Evolutionary conservation across 106 monocot species (phyloP), one percentile per base, ranked within the genome.

Genomic region (Cymbidium sinense): DNA sequence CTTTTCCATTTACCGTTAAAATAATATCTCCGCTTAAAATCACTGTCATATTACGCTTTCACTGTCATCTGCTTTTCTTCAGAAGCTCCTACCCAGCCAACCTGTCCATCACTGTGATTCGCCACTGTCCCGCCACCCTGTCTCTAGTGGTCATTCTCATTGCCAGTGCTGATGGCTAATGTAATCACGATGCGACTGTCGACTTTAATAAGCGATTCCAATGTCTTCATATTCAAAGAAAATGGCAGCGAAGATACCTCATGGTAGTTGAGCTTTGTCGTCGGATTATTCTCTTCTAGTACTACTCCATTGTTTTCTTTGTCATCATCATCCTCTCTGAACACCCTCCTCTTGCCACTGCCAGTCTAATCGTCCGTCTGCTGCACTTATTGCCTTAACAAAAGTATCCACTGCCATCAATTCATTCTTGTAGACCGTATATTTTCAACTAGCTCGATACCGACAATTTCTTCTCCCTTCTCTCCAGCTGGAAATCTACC

Each of bases 181-280:
- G 47, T 15, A 13, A 47, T 13, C 11, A 13, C 13, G 47, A 47
- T 13, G 47, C 47, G 47, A 13, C 47, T 13, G 47, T 47, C 47
- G 47, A 13, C 11, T 15, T 47, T 47, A 13, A 47, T 47, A 47
- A 85, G 79, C 75, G 58, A 20, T 82, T 89, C 84, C 25, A 87
- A 70, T 1, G 86, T 92, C 20, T 95, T 91, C 36, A 89, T 83
- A 70, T 88, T 92, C 8, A 91, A 89, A 1, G 89, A 87, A 19
- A 93, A 96, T 52, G 85, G 85, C 21, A 93, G 96, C 0, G 96
- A 91, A 7, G 96, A 93, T 69, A 91, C 89, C 76, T 91, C 95
- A 5, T 91, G 87, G 15, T 86, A 74, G 37, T 80, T 74, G 9
- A 92, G 79, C 81, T 90, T 87, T 43, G 83, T 75, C 21, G 82